Percentiles rank a stretch among this genome's conserved stretches.
Conservation (phyloP, 2,329 filamentous ascomycete species). For the Ophiocordyceps sinensis region DNA sequence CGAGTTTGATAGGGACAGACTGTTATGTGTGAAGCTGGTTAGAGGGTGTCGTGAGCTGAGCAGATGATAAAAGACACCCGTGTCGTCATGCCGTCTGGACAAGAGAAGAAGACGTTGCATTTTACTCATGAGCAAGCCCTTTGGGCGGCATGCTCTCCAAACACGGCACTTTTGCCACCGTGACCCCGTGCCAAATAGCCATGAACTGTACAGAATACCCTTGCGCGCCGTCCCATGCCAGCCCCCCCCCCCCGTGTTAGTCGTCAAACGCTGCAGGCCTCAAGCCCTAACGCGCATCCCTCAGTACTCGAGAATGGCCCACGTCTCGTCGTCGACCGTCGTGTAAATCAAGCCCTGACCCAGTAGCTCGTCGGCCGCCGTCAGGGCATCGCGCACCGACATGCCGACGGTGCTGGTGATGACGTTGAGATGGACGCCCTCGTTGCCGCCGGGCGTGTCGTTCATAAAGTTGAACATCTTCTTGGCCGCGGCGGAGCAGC, state of each 20-base stretch:
- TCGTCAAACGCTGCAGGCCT: neutral
- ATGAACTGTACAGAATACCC: neutral
- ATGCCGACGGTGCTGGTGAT: constrained; percentile 55
- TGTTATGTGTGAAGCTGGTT: too few species aligned
- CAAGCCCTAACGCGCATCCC: neutral
- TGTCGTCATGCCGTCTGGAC: too few species aligned
- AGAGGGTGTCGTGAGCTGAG: too few species aligned
- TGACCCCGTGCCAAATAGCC: neutral
- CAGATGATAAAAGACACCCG: too few species aligned
- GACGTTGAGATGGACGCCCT: constrained; percentile 69
- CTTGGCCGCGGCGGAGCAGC: constrained; percentile 42
- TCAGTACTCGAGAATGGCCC: constrained; percentile 57
- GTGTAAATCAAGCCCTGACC: constrained; percentile 66
- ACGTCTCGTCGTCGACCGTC: constrained; percentile 86
- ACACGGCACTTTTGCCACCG: neutral
- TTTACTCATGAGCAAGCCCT: neutral
- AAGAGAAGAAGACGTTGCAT: neutral
- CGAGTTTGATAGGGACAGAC: too few species aligned
- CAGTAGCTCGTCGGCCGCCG: constrained; percentile 70
- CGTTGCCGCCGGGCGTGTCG: constrained; percentile 54
- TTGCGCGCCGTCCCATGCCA: neutral
- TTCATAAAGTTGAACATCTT: constrained; percentile 60
- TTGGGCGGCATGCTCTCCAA: neutral
- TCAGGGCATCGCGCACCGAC: constrained; percentile 54
- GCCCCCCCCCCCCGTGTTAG: neutral